Percentiles rank a stretch among this genome's conserved stretches.
Conservation (phyloP, 2,329 filamentous ascomycete species). For the Calonectria pteridis region DNA sequence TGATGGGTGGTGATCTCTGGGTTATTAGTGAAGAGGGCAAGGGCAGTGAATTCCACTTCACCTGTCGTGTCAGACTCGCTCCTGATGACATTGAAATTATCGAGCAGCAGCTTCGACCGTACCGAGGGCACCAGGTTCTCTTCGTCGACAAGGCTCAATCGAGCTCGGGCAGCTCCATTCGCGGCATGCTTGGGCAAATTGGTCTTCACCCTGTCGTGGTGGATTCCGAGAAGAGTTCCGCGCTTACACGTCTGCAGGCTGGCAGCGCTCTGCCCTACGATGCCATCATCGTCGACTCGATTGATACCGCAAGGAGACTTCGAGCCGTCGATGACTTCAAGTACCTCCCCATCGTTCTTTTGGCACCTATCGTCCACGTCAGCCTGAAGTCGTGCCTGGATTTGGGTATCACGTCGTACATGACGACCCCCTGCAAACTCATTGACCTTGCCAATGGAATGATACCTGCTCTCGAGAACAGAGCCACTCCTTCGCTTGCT, state of each 20-base stretch:
- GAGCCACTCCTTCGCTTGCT: constrained; percentile 89
- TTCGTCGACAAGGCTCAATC: constrained; percentile 95
- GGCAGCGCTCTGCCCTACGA: constrained; percentile 81
- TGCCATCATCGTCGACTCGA: constrained; percentile 95
- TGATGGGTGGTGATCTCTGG: constrained; percentile 98
- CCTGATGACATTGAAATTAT: constrained; percentile 83
- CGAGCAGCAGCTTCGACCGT: constrained; percentile 87
- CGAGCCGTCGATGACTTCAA: constrained; percentile 95
- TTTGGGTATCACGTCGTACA: constrained; percentile 97
- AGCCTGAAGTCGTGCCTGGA: constrained; percentile 94
- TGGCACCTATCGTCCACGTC: constrained; percentile 90
- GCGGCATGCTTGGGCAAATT: constrained; percentile 81
- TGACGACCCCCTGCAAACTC: constrained; percentile 95
- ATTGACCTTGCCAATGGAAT: constrained; percentile 97
- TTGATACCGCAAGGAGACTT: constrained; percentile 87
- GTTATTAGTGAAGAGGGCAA: constrained; percentile 92
- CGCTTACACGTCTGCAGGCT: constrained; percentile 64
- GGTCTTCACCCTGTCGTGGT: constrained; percentile 87
- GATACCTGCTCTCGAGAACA: constrained; percentile 93
- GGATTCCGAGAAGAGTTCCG: constrained; percentile 78
- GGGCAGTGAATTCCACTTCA: constrained; percentile 97
- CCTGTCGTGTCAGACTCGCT: constrained; percentile 88
- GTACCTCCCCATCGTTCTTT: constrained; percentile 93
- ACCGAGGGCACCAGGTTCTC: constrained; percentile 90
- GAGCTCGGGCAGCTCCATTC: constrained; percentile 80